A percentile compares a stretch with the other conserved stretches of the same genome.
These are phyloP conservation scores for Pseudocercospora musae DNA, from an alignment of 2,329 filamentous ascomycete species.

Conservation along the genomic window DNA sequence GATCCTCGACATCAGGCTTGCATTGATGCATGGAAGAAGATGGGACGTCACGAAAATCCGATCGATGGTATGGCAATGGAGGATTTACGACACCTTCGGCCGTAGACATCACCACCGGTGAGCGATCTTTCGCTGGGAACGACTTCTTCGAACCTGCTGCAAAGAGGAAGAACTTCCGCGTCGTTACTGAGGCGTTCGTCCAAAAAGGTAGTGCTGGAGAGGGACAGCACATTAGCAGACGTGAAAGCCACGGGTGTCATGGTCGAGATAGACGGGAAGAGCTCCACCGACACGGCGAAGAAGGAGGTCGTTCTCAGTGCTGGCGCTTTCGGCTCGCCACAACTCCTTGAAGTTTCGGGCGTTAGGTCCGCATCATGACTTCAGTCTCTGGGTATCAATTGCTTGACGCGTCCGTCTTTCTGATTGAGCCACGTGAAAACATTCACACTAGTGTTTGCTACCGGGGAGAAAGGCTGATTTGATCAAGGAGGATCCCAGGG, in stretches of 20 bases:
- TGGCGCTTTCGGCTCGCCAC: conserved; percentile 37
- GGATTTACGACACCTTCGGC: conserved; percentile 10
- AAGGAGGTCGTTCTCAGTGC: conserved; percentile 54
- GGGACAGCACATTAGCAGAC: neutral
- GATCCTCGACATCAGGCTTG: conserved; percentile 13
- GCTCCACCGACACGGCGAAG: conserved; percentile 21
- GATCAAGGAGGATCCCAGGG: conserved; percentile 18
- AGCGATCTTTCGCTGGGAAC: conserved; percentile 24
- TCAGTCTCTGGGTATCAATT: conserved; percentile 14
- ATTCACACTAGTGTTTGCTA: conserved; percentile 23
- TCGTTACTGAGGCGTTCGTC: conserved; percentile 44
- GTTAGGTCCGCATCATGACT: conserved; percentile 30
- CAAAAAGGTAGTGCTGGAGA: conserved; percentile 43
- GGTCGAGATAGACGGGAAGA: conserved; percentile 33
- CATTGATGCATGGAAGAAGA: conserved; percentile 15
- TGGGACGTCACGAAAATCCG: conserved; percentile 5
- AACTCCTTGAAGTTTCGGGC: conserved; percentile 41
- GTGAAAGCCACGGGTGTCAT: conserved; percentile 26
- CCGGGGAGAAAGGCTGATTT: conserved; percentile 32
- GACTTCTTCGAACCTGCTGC: conserved; percentile 27
- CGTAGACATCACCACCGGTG: conserved; percentile 10
- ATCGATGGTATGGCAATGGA: conserved; percentile 9
- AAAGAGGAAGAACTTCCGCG: conserved; percentile 28
- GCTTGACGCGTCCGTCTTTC: conserved; percentile 28
- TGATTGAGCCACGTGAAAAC: conserved; percentile 13